Conservation (phyloP, 2,329 filamentous ascomycete genomes). For the Pseudocercospora crystallina region DNA sequence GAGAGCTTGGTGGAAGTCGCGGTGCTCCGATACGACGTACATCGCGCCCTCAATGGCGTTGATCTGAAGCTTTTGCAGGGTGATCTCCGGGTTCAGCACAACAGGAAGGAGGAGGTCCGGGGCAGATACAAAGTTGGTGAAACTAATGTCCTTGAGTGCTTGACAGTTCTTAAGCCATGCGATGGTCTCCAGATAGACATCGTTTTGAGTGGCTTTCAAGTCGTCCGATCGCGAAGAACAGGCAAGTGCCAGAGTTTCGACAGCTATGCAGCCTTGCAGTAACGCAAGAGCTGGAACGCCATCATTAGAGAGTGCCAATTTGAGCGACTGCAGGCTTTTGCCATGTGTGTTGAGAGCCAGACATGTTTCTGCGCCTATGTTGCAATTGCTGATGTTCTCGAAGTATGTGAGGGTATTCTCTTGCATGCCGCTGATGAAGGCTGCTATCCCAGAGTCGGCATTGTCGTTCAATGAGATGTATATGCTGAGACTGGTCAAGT, state of each 20-base stretch:
- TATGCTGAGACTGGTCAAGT: conserved; percentile 61
- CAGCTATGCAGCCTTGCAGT: conserved; percentile 49
- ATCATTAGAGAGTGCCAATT: conserved; percentile 51
- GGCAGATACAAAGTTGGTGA: conserved; percentile 54
- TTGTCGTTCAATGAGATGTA: conserved; percentile 48
- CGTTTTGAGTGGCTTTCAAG: conserved; percentile 54
- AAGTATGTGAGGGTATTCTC: conserved; percentile 60
- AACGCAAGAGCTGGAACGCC: conserved; percentile 51
- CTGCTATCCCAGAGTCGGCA: conserved; percentile 46
- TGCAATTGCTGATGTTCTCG: conserved; percentile 57
- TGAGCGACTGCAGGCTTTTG: conserved; percentile 55
- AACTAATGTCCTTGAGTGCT: conserved; percentile 50
- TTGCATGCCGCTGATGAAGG: conserved; percentile 41
- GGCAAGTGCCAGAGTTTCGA: conserved; percentile 52
- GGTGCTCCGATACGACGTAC: conserved; percentile 51
- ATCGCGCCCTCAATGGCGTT: conserved; percentile 37
- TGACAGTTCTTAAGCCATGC: conserved; percentile 58
- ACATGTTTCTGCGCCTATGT: conserved; percentile 57
- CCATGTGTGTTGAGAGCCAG: conserved; percentile 54
- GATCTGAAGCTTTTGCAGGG: conserved; percentile 51
- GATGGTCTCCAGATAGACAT: conserved; percentile 52
- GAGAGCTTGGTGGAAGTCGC: conserved; percentile 55
- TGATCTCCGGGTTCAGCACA: conserved; percentile 47
- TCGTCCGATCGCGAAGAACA: conserved; percentile 46
- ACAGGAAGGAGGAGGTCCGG: conserved; percentile 55